Base-by-base conservation (phyloP, 352 stramenopile species). In the Saprolegnia diclina region DNA sequence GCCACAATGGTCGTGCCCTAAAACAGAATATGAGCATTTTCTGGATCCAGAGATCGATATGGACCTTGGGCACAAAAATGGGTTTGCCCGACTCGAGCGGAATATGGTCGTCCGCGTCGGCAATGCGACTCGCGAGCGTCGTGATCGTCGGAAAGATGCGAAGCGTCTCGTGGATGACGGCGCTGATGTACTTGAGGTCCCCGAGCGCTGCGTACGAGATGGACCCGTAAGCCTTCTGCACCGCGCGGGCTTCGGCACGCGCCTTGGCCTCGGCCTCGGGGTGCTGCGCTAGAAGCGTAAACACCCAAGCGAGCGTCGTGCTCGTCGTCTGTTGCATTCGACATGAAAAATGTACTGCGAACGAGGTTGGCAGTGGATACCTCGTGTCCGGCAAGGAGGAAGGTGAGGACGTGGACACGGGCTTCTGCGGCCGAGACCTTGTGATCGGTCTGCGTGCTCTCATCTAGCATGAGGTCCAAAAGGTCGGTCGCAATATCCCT, bases 131-230 rank as follows among this genome's bases (percentile, higher is more conserved):
- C 11, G 63, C 50, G 21, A 69, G 37, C 18, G 11, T 21, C 4
- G 63, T 24, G 22, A 69, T 61, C 22, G 63, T 69, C 1, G 63
- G 63, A 24, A 53, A 69, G 13, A 69, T 9, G 5, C 63, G 42
- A n/a, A 69, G 26, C 21, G 63, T 69, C 46, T 69, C 63, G 22
- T 61, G 45, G 46, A 69, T 69, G 24, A 61, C 53, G 10, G 63
- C 63, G 0, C 29, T 69, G 29, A 53, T 38, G 46, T 69, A 69
- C 35, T 69, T 69, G 21, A 69, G 29, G 13, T 69, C 63, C 0
- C 16, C 48, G 6, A 69, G 37, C 29, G 35, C 21, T 22, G 19
- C 19, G 11, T 45, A 62, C 16, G 22, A 26, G 19, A 69, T 63
- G 21, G 45, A 21, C 11, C 35, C 38, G 11, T 50, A 5, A 16